Evolutionary conservation across 257 asterid genomes (phyloP), one percentile per base, ranked within the genome.

Genomic region (Petunia axillaris): DNA sequence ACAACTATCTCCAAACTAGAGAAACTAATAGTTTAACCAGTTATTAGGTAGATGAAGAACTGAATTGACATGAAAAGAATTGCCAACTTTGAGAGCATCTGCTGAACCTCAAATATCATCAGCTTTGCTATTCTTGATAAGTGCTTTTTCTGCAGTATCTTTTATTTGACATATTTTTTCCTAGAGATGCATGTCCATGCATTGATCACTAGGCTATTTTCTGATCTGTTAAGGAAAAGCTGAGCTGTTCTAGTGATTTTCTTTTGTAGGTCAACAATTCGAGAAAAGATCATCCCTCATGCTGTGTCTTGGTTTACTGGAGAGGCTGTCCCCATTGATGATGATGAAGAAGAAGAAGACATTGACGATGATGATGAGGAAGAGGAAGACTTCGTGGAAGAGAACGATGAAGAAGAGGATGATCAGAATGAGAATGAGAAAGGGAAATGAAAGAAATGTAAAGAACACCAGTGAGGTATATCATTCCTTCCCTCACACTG

Each of bases 271-370:
- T 91, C 98, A 46, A 90, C 98, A 0, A 90, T 94, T 68, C 90
- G 98, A 6, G 97, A 94, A 75, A 90, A 91, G 84, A 91, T 93
- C 48, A 94, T 94, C 66, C 96, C 98, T 52, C 97, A 90, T 89
- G 98, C 97, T 0, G 97, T 94, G 9, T 93, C 97, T 70, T 94
- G 98, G 98, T 94, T 89, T 84, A 94, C 98, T 2, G 97, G 98
- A 15, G 98, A 93, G 83, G 97, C 97, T 68, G 93, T 85, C 43
- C 86, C 88, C 66, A 94, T 85, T 9, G 94, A 93, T 54, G 87
- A 85, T 77, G 94, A 91, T 11, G 97, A 89, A 1, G 87, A 77
- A 0, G 79, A 68, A 0, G 78, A 64, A 0, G 87, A 78, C 0
- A 84, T 75, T 0, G 87, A 75, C 0, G 54, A 52, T 1, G 84